A percentile compares a stretch with the other conserved stretches of the same genome.
Evolutionary conservation across 2,329 filamentous ascomycete species (phyloP).

Genomic region (Sphaerostilbella broomeana): DNA sequence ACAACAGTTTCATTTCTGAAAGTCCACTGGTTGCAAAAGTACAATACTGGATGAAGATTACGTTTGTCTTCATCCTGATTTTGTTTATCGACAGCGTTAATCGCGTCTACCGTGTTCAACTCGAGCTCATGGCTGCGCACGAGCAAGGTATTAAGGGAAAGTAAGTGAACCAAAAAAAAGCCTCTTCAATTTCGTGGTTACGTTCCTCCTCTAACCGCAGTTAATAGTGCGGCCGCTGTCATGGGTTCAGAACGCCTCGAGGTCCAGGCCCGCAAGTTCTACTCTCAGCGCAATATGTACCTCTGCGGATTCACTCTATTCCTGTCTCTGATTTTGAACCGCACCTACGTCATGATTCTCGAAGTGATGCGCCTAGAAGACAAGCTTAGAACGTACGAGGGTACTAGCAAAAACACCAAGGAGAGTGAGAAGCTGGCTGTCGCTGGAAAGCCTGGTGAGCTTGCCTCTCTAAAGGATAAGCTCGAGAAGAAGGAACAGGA

Average conservation of each 20-base stretch:
- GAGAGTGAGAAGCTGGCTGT: slow-evolving; percentile 64
- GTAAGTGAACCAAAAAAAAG: slow-evolving; percentile 34
- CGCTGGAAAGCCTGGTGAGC: slow-evolving; percentile 68
- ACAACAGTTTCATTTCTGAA: slow-evolving; percentile 79
- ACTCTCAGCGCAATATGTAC: slow-evolving; percentile 99
- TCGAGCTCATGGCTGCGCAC: slow-evolving; percentile 69
- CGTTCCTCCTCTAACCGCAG: slow-evolving; percentile 20
- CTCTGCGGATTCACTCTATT: slow-evolving; percentile 99
- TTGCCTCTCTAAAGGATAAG: slow-evolving; percentile 62
- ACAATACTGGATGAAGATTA: slow-evolving; percentile 98
- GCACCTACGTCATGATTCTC: slow-evolving; percentile 95
- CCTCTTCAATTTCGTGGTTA: not conserved
- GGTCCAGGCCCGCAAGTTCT: slow-evolving; percentile 99
- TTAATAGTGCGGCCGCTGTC: slow-evolving; percentile 49
- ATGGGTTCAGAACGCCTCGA: slow-evolving; percentile 94
- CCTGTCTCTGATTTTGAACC: slow-evolving; percentile 97
- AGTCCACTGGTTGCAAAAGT: slow-evolving; percentile 79
- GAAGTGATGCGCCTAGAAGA: slow-evolving; percentile 88
- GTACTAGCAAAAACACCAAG: slow-evolving; percentile 49
- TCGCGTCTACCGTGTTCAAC: slow-evolving; percentile 92
- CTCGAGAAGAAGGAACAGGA: slow-evolving; percentile 76
- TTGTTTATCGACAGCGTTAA: slow-evolving; percentile 95
- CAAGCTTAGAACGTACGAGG: slow-evolving; percentile 75
- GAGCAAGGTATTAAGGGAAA: slow-evolving; percentile 44
- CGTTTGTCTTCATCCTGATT: slow-evolving; percentile 97